phyloP scores from a whole-genome alignment of 2,329 filamentous ascomycete genomes.

The Fusarium sp. region DNA sequence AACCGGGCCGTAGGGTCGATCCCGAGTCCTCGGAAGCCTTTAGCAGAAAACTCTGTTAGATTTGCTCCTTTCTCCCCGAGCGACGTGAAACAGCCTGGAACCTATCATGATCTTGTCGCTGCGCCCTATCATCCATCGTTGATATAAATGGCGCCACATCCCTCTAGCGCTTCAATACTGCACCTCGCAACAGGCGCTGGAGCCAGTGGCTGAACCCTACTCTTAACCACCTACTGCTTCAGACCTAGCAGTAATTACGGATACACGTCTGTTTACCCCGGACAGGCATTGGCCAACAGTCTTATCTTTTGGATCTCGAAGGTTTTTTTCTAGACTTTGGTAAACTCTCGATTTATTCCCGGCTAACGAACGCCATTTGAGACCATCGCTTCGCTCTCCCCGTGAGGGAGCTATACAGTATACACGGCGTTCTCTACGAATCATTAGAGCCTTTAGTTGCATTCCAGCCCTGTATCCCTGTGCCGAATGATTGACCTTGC shows the following conservation, averaged over 20 bases:
- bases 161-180: conserved; percentile 1
- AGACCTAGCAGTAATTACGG: not conserved
- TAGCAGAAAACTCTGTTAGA: not conserved
- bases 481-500: not conserved
- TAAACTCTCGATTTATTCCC: conserved; percentile 1
- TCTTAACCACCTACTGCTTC: conserved; percentile 11
- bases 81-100: not conserved
- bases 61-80: not conserved
- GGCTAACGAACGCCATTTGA: not conserved
- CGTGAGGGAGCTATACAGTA: not conserved
- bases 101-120: not conserved
- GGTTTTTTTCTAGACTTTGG: not conserved
- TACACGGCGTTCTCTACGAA: no score
- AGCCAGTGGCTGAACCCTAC: conserved; percentile 7
- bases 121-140: conserved; percentile 5
- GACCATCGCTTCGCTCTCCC: not conserved
- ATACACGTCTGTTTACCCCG: not conserved
- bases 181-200: not conserved
- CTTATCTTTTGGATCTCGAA: conserved; percentile 1
- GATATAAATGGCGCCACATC: conserved; percentile 11
- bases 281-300: not conserved
- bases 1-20: not conserved
- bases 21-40: not conserved
- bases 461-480: not conserved
- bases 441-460: not conserved